Conservation (phyloP, 202 grass and related monocot genomes). For the Panicum virgatum region DNA sequence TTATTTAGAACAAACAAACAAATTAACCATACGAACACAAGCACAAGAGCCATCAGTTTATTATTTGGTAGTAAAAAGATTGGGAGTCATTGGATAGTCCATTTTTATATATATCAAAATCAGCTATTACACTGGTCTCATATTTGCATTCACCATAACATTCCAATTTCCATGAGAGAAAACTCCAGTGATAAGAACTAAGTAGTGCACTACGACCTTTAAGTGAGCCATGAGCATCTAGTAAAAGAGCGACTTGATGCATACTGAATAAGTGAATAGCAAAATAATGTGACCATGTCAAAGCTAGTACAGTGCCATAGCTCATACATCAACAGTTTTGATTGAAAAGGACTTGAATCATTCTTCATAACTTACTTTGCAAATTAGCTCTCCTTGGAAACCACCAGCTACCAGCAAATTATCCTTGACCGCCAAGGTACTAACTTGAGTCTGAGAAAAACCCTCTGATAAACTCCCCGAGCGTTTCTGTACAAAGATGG, state of each 20-base stretch:
- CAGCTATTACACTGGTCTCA: neutral
- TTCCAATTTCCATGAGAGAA: neutral
- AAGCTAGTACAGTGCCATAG: neutral
- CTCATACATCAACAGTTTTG: neutral
- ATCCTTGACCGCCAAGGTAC: constrained; percentile 88
- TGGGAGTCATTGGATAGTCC: neutral
- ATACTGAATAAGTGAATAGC: neutral
- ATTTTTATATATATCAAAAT: constrained; percentile 19
- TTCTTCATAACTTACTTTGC: constrained; percentile 83
- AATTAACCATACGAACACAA: constrained; percentile 5
- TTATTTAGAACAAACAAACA: constrained; percentile 10
- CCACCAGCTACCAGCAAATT: constrained; percentile 90
- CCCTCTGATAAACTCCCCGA: constrained; percentile 87
- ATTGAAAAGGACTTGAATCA: too few species aligned
- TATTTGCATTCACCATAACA: constrained; percentile 13
- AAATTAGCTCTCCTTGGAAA: constrained; percentile 97
- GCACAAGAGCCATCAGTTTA: neutral
- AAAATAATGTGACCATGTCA: constrained; percentile 5
- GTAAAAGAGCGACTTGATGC: constrained; percentile 9
- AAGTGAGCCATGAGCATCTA: constrained; percentile 7
- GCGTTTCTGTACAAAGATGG: constrained; percentile 72
- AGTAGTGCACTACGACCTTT: neutral
- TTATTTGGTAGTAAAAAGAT: constrained; percentile 11
- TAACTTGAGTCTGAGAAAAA: constrained; percentile 97
- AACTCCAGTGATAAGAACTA: constrained; percentile 28